A percentile compares a stretch with the other conserved stretches of the same genome.
These are phyloP conservation scores for Phyllosticta paracitricarpa DNA, from an alignment of 2,329 filamentous ascomycete genomes.

Conservation along the genomic window DNA sequence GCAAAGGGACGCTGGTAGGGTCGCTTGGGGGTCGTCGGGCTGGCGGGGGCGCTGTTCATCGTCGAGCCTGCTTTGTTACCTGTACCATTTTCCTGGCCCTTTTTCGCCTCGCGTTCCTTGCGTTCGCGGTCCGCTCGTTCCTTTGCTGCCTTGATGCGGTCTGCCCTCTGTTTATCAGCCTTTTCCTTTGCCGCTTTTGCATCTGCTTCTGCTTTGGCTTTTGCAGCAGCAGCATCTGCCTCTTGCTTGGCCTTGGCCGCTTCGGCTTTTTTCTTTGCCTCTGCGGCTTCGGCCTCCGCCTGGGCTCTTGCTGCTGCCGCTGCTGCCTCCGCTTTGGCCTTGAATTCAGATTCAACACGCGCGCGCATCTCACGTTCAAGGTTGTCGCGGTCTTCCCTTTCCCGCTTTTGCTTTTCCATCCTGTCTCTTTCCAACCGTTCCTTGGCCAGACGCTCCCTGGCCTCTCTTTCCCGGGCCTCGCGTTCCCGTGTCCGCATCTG, in stretches of 20 bases:
- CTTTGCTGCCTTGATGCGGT: conserved; percentile 27
- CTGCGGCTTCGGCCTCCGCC: conserved; percentile 23
- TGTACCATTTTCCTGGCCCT: conserved; percentile 14
- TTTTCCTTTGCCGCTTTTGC: conserved; percentile 20
- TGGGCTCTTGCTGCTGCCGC: conserved; percentile 27
- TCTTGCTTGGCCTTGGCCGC: conserved; percentile 25
- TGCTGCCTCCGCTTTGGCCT: conserved; percentile 12
- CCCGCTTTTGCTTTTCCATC: conserved; percentile 22
- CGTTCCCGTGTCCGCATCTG: conserved; percentile 38
- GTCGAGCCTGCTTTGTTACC: conserved; percentile 13
- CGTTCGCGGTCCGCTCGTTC: conserved; percentile 30
- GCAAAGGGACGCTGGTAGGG: conserved; percentile 41
- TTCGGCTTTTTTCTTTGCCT: conserved; percentile 19
- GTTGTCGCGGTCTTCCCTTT: conserved; percentile 33
- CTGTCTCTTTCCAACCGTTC: conserved; percentile 31
- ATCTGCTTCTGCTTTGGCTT: conserved; percentile 25
- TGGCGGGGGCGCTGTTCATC: conserved; percentile 12
- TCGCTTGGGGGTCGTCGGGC: conserved; percentile 28
- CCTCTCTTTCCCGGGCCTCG: conserved; percentile 39
- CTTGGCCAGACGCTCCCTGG: conserved; percentile 35
- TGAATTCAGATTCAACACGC: conserved; percentile 18
- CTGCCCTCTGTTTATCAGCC: conserved; percentile 16
- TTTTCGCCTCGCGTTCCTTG: conserved; percentile 26
- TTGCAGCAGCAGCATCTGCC: conserved; percentile 30
- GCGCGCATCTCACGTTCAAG: conserved; percentile 22